Evolutionary conservation across 2,329 filamentous ascomycete species (phyloP).

Genomic region (Exophiala lecanii-corni): DNA sequence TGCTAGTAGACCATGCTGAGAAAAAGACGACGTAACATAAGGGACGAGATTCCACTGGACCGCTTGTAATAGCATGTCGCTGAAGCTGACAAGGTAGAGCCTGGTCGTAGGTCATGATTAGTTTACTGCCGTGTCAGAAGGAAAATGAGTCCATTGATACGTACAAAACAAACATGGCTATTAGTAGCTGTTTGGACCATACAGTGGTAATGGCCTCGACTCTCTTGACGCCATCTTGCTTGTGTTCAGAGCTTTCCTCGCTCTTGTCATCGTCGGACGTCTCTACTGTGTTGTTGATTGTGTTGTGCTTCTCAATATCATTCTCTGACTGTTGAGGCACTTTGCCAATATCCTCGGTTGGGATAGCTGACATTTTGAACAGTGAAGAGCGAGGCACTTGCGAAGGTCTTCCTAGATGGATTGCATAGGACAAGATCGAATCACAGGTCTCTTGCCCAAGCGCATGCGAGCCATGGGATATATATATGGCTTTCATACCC

Average conservation of each 20-base stretch:
- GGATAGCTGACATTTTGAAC: no score
- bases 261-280: no score
- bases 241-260: no score
- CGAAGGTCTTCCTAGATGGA: no score
- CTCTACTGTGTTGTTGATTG: conserved; percentile 6
- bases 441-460: no score
- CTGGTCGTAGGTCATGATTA: neutral
- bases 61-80: conserved; percentile 1
- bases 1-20: conserved; percentile 48
- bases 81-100: conserved; percentile 8
- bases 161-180: conserved; percentile 10
- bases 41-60: conserved; percentile 38
- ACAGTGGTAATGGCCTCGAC: conserved; percentile 9
- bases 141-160: neutral
- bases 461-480: no score
- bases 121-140: neutral
- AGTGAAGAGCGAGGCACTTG: no score
- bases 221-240: conserved; percentile 10
- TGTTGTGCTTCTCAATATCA: conserved; percentile 5
- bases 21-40: conserved; percentile 48
- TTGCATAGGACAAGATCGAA: no score
- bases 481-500: no score
- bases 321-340: no score
- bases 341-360: no score
- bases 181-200: conserved; percentile 8